These are phyloP conservation scores for Fusarium vanettenii DNA, from an alignment of 2,329 filamentous ascomycete species.

Conservation along the genomic window DNA sequence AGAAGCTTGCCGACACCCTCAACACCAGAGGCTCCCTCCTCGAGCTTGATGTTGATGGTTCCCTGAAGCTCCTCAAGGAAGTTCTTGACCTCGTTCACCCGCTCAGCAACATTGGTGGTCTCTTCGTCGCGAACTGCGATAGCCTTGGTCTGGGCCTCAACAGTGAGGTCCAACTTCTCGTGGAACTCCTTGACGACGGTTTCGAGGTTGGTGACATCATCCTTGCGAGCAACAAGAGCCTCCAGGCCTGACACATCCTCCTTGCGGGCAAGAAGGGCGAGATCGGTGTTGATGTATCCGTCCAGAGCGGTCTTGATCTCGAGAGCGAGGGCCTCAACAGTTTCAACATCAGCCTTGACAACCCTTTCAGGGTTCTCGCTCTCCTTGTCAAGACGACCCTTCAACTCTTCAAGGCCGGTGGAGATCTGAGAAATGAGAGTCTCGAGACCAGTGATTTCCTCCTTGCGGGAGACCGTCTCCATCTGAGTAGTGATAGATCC, in stretches of 20 bases:
- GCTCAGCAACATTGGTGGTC: constrained; percentile 80
- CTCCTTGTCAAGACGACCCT: constrained; percentile 64
- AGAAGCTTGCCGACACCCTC: constrained; percentile 79
- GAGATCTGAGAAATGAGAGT: constrained; percentile 83
- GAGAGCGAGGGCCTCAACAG: constrained; percentile 83
- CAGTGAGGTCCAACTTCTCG: constrained; percentile 73
- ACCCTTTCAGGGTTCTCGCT: constrained; percentile 72
- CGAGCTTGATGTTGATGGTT: constrained; percentile 80
- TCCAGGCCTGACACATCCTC: constrained; percentile 75
- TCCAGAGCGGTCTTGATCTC: constrained; percentile 86
- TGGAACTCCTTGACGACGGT: constrained; percentile 78
- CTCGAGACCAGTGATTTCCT: constrained; percentile 82
- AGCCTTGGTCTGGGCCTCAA: constrained; percentile 79
- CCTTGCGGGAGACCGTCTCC: constrained; percentile 78
- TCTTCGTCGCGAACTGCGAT: constrained; percentile 88
- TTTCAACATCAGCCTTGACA: constrained; percentile 84
- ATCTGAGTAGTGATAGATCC: constrained; percentile 73
- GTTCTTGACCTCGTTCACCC: constrained; percentile 81
- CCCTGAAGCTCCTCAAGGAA: constrained; percentile 83
- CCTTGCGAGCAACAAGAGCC: constrained; percentile 77
- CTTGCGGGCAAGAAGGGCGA: constrained; percentile 78
- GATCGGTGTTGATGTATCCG: constrained; percentile 75
- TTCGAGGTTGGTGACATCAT: constrained; percentile 73
- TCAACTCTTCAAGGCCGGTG: constrained; percentile 79
- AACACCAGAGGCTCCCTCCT: constrained; percentile 77